Base-by-base conservation (phyloP, 2,329 filamentous ascomycete genomes). In the Didymella pinodella region DNA sequence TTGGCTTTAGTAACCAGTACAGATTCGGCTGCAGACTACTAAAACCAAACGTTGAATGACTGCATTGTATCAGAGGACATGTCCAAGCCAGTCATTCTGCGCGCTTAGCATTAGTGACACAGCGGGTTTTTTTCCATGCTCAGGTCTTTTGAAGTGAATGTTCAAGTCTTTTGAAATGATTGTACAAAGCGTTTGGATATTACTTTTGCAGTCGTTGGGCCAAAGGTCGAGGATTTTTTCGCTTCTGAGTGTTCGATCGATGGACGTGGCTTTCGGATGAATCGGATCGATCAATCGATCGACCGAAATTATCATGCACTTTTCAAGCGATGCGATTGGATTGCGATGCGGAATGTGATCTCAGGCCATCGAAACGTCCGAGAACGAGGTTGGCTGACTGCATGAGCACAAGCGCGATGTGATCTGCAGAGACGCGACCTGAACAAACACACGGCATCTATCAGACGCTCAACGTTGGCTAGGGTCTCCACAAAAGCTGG, bases 261-360 rank as follows among this genome's bases (percentile, higher is more conserved):
- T 34, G 47, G 32, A 26, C n/a, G 31, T 32, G 2, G 16, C 28
- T 10, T 22, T 44, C 45, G 28, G 36, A 54, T 53, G 41, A 41
- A 54, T 48, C 28, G 28, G 36, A 54, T 53, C 50, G 50, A 54
- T 48, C 36, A 48, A 48, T 54, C 36, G 45, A 54, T 54, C 52
- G 16, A 48, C 48, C 28, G 45, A 48, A 34, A 14, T 20, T 10
- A 48, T 54, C 44, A 36, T 29, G 12, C 26, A 28, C 10, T 34
- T 11, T 25, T 16, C 28, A 48, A 32, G 20, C 45, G 16, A 54
- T 54, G 40, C 22, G 31, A 28, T 32, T 43, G 43, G 22, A 32
- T 20, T 31, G n/a, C 8, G 1, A 26, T n/a, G 7, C 25, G 29
- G 48, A 31, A 28, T 11, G 7, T 18, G 12, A 10, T 31, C 7